These are phyloP conservation scores for Diaporthe sp. DNA, from an alignment of 2,329 filamentous ascomycete species.

Conservation along the genomic window DNA sequence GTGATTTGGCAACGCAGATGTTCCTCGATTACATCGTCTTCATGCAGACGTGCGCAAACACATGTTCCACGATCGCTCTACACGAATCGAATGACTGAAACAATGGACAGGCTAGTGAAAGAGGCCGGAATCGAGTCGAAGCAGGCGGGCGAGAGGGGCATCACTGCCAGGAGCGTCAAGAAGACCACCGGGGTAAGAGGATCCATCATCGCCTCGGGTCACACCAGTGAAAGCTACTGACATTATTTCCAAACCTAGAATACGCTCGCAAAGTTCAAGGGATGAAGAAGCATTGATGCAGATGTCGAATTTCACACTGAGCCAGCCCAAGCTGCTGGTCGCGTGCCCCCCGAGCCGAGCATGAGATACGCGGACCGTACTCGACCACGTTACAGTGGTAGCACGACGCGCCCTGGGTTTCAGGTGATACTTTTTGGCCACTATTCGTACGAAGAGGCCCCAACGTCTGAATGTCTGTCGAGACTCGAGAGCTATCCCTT, in stretches of 20 bases:
- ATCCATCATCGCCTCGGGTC: background rate
- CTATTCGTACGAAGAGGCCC: background rate
- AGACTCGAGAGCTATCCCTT: background rate
- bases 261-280: conserved; percentile 77
- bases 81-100: conserved; percentile 14
- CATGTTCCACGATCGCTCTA: background rate
- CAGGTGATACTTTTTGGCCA: background rate
- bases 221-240: conserved; percentile 1
- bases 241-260: conserved; percentile 58
- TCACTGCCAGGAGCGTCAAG: conserved; percentile 82
- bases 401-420: background rate
- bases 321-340: background rate
- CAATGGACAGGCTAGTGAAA: conserved; percentile 74
- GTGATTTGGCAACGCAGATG: conserved; percentile 65
- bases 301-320: background rate
- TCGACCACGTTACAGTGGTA: background rate
- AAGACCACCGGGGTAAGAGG: conserved; percentile 80
- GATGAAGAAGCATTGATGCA: conserved; percentile 58
- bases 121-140: conserved; percentile 84
- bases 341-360: background rate
- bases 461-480: background rate
- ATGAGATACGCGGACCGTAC: background rate
- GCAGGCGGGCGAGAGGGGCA: conserved; percentile 77
- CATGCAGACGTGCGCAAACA: conserved; percentile 70
- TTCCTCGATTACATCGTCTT: conserved; percentile 89